These are phyloP conservation scores for Phytophthora sojae DNA, from an alignment of 352 stramenopile genomes.

Conservation along the genomic window DNA sequence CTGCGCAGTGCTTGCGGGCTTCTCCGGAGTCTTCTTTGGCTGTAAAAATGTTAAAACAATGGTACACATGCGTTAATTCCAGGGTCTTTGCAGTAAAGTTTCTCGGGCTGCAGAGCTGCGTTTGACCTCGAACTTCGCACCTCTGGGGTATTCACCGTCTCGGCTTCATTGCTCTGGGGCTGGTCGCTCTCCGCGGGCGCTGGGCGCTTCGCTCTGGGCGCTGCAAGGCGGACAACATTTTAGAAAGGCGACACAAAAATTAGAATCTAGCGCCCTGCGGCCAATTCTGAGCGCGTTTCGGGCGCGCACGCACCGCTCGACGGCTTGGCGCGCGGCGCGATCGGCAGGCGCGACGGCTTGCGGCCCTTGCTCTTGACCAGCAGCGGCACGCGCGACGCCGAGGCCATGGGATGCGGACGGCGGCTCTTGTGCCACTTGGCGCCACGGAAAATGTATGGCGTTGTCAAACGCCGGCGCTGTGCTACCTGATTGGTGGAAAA, in stretches of 20 bases:
- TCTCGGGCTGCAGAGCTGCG: not conserved
- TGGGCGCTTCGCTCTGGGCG: constrained; percentile 38
- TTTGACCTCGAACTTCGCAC: constrained; percentile 17
- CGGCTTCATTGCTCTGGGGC: not conserved
- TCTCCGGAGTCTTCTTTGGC: not conserved
- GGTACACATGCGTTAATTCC: constrained; percentile 1
- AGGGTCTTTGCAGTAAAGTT: not conserved
- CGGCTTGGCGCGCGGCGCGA: constrained; percentile 68
- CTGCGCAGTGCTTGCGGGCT: constrained; percentile 1
- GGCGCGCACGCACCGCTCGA: constrained; percentile 55
- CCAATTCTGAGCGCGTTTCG: constrained; percentile 6
- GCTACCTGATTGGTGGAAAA: constrained; percentile 26
- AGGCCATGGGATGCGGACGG: constrained; percentile 47
- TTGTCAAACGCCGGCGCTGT: constrained; percentile 14
- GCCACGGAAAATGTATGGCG: constrained; percentile 36
- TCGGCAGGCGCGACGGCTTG: constrained; percentile 75
- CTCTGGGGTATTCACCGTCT: constrained; percentile 4
- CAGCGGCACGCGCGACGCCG: constrained; percentile 78
- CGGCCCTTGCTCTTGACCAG: constrained; percentile 75
- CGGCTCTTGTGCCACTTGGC: constrained; percentile 17
- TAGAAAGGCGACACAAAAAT: not conserved
- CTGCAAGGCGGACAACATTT: constrained; percentile 17
- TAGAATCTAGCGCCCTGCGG: constrained; percentile 1
- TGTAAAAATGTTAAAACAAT: constrained; percentile 4
- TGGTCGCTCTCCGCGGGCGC: constrained; percentile 9